Evolutionary conservation across 441 rosid genomes (phyloP).

Genomic region (Geranium incanum): DNA sequence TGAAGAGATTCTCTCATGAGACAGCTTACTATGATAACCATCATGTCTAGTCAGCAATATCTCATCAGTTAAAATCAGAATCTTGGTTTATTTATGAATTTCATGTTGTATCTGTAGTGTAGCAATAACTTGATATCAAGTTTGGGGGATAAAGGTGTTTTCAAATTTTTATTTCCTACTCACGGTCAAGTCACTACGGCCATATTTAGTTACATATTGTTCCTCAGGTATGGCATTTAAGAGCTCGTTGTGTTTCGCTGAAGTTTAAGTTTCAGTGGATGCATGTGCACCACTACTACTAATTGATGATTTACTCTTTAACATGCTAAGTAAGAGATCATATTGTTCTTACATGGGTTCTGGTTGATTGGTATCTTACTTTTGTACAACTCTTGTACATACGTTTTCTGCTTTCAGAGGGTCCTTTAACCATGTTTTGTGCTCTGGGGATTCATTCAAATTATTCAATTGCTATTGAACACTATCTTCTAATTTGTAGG

Average conservation of each 20-base stretch:
- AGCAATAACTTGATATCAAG: background rate
- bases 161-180: background rate
- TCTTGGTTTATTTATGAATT: background rate
- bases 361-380: background rate
- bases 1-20: too few relatives aligned
- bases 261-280: background rate
- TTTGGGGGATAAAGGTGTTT: background rate
- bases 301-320: background rate
- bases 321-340: background rate
- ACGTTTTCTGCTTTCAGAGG: background rate
- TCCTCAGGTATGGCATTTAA: background rate
- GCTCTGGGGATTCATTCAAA: background rate
- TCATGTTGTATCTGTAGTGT: background rate
- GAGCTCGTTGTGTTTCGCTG: background rate
- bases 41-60: too few relatives aligned
- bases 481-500: background rate
- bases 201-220: background rate
- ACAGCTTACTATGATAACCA: too few relatives aligned
- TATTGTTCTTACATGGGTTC: background rate
- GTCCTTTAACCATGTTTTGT: background rate
- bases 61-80: background rate
- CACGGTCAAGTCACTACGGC: background rate
- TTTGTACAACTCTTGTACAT: background rate
- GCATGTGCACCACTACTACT: background rate
- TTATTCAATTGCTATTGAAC: background rate